A percentile compares a stretch with the other conserved stretches of the same genome.
Evolutionary conservation across 306 rosid species (phyloP).

Genomic region (Dryas alaskensis): DNA sequence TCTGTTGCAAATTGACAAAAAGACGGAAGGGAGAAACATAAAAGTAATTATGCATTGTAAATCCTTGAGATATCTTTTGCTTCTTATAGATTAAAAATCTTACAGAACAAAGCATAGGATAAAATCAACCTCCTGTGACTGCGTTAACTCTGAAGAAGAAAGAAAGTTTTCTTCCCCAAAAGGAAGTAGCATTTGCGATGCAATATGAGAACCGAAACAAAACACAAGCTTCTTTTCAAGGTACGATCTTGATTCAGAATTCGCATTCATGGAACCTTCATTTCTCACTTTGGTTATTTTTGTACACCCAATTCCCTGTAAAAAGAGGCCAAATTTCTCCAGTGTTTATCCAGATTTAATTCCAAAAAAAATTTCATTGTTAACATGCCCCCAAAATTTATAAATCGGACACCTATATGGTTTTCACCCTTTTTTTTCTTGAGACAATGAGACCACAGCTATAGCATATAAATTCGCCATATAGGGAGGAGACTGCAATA

Average conservation of each 20-base stretch:
- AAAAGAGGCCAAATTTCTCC: conserved; percentile 26
- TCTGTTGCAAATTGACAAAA: conserved; percentile 50
- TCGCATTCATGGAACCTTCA: conserved; percentile 60
- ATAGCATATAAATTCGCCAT: not conserved
- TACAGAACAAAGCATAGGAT: conserved; percentile 21
- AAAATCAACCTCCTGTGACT: conserved; percentile 85
- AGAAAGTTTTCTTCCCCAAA: conserved; percentile 92
- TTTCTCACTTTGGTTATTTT: conserved; percentile 74
- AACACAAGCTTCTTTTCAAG: conserved; percentile 94
- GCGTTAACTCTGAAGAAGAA: conserved; percentile 71
- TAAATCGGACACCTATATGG: not conserved
- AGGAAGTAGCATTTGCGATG: conserved; percentile 91
- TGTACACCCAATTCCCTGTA: conserved; percentile 95
- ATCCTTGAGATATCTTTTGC: conserved; percentile 13
- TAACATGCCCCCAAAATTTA: not conserved
- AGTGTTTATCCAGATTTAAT: conserved; percentile 21
- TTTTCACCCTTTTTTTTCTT: conserved; percentile 7
- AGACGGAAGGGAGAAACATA: not conserved
- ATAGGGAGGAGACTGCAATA: not conserved
- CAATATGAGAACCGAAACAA: conserved; percentile 89
- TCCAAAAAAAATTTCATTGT: not conserved
- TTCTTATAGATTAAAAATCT: conserved; percentile 24
- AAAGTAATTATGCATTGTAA: not conserved
- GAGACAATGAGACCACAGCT: conserved; percentile 8
- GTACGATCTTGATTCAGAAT: conserved; percentile 89